phyloP scores from a whole-genome alignment of 179 eudicot genomes.

The Actinidia polygama region DNA sequence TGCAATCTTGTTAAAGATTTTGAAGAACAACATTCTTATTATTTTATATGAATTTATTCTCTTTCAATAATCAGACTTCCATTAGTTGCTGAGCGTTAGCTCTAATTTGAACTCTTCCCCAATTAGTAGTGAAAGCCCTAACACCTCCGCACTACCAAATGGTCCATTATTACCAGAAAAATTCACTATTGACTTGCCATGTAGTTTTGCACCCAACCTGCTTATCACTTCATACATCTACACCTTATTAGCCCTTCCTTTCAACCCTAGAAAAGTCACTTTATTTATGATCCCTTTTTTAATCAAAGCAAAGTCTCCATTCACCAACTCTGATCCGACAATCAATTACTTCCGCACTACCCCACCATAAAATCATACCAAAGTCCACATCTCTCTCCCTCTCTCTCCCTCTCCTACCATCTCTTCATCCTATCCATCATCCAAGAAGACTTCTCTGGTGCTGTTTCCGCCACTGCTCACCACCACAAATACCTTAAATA shows the following conservation, averaged over 20 bases:
- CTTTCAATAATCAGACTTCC: neutral
- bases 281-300: slow-evolving; percentile 54
- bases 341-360: slow-evolving; percentile 25
- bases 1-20: too few species aligned
- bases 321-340: slow-evolving; percentile 52
- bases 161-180: slow-evolving; percentile 13
- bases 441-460: slow-evolving; percentile 71
- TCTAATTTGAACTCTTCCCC: slow-evolving; percentile 24
- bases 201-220: neutral
- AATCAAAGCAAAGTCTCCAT: slow-evolving; percentile 54
- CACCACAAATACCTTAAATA: slow-evolving; percentile 62
- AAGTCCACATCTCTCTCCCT: too few species aligned
- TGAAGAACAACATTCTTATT: too few species aligned
- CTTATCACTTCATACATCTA: slow-evolving; percentile 16
- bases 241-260: slow-evolving; percentile 18
- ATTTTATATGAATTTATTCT: too few species aligned
- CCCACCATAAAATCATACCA: slow-evolving; percentile 41
- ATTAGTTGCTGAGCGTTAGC: slow-evolving; percentile 11
- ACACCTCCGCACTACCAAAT: slow-evolving; percentile 14
- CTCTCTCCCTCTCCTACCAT: slow-evolving; percentile 50
- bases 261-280: slow-evolving; percentile 53
- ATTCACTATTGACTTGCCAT: slow-evolving; percentile 8
- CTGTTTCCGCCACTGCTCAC: slow-evolving; percentile 33
- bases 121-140: slow-evolving; percentile 13
- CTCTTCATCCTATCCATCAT: slow-evolving; percentile 60